A percentile compares a stretch with the other conserved stretches of the same genome.
Evolutionary conservation across 2,329 filamentous ascomycete genomes (phyloP).

Genomic region (Fonsecaea erecta): DNA sequence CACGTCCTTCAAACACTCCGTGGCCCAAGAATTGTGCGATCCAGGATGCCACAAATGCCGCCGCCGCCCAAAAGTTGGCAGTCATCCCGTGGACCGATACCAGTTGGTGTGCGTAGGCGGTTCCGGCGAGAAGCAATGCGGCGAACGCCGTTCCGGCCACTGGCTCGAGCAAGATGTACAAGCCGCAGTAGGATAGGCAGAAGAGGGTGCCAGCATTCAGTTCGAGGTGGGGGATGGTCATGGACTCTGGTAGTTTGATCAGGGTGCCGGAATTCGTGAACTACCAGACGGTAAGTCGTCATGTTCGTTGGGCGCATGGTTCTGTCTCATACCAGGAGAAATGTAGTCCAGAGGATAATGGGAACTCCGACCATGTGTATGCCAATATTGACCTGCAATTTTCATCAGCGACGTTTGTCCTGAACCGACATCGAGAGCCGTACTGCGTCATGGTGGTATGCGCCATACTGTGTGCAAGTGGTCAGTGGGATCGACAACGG

Average conservation of each 20-base stretch:
- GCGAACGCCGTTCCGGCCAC: constrained; percentile 82
- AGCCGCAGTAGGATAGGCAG: constrained; percentile 68
- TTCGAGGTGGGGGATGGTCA: constrained; percentile 62
- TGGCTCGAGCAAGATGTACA: constrained; percentile 92
- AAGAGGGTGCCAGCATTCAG: constrained; percentile 64
- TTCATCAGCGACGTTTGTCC: constrained; percentile 3
- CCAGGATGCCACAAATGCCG: constrained; percentile 76
- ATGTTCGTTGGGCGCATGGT: not conserved
- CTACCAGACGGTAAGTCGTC: constrained; percentile 44
- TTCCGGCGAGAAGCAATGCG: constrained; percentile 73
- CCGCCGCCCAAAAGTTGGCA: constrained; percentile 69
- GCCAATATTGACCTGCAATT: constrained; percentile 62
- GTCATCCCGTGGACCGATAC: constrained; percentile 65
- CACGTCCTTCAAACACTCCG: constrained; percentile 82
- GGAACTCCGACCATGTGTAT: constrained; percentile 70
- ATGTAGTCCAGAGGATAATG: constrained; percentile 62
- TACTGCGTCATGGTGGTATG: constrained; percentile 69
- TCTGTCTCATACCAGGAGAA: constrained; percentile 59
- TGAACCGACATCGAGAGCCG: constrained; percentile 24
- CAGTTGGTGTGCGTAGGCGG: constrained; percentile 76
- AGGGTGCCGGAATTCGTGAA: constrained; percentile 61
- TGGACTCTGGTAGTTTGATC: constrained; percentile 58
- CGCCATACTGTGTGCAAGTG: constrained; percentile 60
- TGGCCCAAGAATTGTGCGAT: constrained; percentile 90
- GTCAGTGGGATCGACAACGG: constrained; percentile 32